A percentile compares a stretch with the other conserved stretches of the same genome.
These are phyloP conservation scores for Penicillium sp. DNA, from an alignment of 2,329 filamentous ascomycete species.

Conservation along the genomic window DNA sequence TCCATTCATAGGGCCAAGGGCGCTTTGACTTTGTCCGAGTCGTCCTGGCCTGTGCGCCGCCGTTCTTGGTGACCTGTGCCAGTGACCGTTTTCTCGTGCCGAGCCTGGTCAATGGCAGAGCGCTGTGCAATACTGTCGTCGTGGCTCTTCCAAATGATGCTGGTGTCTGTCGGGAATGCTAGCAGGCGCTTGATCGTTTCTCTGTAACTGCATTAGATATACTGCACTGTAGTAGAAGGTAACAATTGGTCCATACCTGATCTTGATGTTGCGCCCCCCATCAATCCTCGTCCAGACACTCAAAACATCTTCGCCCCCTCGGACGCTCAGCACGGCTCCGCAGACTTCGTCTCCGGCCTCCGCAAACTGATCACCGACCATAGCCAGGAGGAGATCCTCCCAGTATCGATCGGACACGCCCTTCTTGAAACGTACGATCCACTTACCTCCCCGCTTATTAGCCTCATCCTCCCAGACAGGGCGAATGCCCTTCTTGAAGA, in stretches of 20 bases:
- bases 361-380: conserved; percentile 90
- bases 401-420: conserved; percentile 95
- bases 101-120: conserved; percentile 83
- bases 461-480: conserved; percentile 99
- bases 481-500: conserved; percentile 94
- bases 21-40: conserved; percentile 45
- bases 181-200: conserved; percentile 93
- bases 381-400: conserved; percentile 87
- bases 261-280: conserved; percentile 90
- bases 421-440: conserved; percentile 96
- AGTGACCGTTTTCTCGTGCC: conserved; percentile 71
- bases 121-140: conserved; percentile 93
- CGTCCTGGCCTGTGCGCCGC: conserved; percentile 46
- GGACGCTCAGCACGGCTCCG: conserved; percentile 87
- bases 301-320: conserved; percentile 93
- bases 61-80: conserved; percentile 40
- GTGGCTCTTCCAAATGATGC: conserved; percentile 92
- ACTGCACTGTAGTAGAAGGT: neutral
- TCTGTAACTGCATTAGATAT: conserved; percentile 49
- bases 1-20: conserved; percentile 31
- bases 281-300: conserved; percentile 97
- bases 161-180: conserved; percentile 80
- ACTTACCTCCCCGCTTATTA: conserved; percentile 94
- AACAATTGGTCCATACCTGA: conserved; percentile 63
- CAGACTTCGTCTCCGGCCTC: conserved; percentile 94